Conservation (phyloP, 1,284 basidiomycete species). For the Microbotryum lychnidis-dioicae region DNA sequence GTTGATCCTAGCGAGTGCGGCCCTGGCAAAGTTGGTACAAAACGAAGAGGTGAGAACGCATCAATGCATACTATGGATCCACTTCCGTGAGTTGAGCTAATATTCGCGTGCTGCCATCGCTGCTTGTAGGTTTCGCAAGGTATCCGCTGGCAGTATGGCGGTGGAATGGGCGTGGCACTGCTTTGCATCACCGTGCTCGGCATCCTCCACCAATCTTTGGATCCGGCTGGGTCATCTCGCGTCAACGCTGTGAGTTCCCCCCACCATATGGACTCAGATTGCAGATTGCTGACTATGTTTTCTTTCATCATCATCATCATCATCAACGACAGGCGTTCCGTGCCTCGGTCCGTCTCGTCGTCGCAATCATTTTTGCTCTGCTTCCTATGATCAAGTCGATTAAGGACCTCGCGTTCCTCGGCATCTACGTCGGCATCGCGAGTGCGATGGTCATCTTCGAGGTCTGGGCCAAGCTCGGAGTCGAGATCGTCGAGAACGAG, state of each 20-base stretch:
- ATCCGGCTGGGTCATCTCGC: neutral
- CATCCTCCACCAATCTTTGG: conserved; percentile 1
- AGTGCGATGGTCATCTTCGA: conserved; percentile 2
- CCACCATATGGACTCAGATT: neutral
- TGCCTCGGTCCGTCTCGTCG: neutral
- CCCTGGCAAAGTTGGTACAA: neutral
- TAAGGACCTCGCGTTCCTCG: neutral
- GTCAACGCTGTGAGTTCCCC: neutral
- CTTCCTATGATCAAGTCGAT: neutral
- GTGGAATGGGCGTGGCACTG: neutral
- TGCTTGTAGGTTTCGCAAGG: neutral
- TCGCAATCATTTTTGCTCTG: conserved; percentile 2
- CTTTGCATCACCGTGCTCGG: conserved; percentile 1
- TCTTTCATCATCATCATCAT: no score
- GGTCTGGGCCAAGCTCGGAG: conserved; percentile 2
- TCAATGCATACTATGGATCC: no score
- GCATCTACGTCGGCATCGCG: neutral
- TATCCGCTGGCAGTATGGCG: conserved; percentile 1
- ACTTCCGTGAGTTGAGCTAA: no score
- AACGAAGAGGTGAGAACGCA: neutral
- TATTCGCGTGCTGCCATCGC: no score
- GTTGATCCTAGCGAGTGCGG: neutral
- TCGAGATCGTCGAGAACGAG: conserved; percentile 1
- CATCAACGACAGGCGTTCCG: no score
- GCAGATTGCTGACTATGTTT: no score